phyloP scores from a whole-genome alignment of 2,329 filamentous ascomycete genomes.

The Penicillium sp. region DNA sequence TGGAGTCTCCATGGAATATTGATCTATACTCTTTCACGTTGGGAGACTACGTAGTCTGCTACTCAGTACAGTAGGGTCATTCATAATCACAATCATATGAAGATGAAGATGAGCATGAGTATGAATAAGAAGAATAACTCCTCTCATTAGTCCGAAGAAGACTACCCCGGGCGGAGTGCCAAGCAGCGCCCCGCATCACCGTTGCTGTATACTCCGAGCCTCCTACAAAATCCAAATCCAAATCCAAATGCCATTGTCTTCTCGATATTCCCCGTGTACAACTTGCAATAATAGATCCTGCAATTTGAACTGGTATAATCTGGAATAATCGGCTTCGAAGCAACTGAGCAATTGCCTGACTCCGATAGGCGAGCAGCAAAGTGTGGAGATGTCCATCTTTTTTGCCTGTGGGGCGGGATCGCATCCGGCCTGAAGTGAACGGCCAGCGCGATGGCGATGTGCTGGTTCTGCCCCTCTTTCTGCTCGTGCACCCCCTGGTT shows the following conservation, averaged over 20 bases:
- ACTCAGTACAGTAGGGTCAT: no score
- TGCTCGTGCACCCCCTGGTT: background rate
- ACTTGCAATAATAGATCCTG: no score
- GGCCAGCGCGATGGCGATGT: slow-evolving; percentile 12
- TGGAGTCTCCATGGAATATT: no score
- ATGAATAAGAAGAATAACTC: no score
- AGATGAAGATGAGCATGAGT: no score
- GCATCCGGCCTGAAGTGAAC: slow-evolving; percentile 1
- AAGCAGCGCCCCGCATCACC: slow-evolving; percentile 7
- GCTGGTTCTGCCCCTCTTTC: slow-evolving; percentile 24
- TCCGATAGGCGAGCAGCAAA: slow-evolving; percentile 11
- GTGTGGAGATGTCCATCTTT: slow-evolving; percentile 24
- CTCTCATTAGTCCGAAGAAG: no score
- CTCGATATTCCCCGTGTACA: background rate
- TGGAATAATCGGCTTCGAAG: background rate
- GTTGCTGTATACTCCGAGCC: background rate
- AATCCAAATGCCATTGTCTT: no score
- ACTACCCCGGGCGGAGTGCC: slow-evolving; percentile 2
- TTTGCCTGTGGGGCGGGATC: slow-evolving; percentile 15
- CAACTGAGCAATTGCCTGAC: slow-evolving; percentile 5
- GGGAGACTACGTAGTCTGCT: no score
- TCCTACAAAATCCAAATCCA: background rate
- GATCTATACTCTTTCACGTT: no score
- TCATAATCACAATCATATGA: no score
- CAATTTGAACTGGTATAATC: no score